Evolutionary conservation across 2,329 filamentous ascomycete genomes (phyloP).

Genomic region (Phyllosticta ampelicida): DNA sequence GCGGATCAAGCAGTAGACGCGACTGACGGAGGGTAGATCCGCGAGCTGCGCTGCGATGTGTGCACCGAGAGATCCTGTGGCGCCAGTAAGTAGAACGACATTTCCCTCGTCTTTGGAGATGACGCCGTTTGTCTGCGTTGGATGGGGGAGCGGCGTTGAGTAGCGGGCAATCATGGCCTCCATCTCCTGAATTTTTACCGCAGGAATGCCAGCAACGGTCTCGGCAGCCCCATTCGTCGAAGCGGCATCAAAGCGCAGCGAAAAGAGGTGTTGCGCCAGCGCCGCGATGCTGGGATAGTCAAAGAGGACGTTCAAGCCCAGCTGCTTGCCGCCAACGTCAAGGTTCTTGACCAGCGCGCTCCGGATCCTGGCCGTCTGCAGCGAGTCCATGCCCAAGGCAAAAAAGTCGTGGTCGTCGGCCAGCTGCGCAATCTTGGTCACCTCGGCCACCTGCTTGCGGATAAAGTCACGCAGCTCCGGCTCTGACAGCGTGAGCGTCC

Average conservation of each 20-base stretch:
- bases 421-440: conserved; percentile 15
- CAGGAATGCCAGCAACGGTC: conserved; percentile 2
- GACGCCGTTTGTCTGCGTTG: conserved; percentile 9
- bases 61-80: conserved; percentile 54
- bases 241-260: conserved; percentile 27
- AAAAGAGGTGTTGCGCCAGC: conserved; percentile 36
- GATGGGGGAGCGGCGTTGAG: conserved; percentile 20
- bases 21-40: conserved; percentile 18
- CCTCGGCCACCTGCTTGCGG: conserved; percentile 14
- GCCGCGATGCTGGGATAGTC: conserved; percentile 42
- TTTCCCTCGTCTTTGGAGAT: conserved; percentile 21
- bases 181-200: conserved; percentile 36
- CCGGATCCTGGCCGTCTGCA: conserved; percentile 48
- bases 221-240: background rate
- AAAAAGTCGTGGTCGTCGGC: conserved; percentile 42
- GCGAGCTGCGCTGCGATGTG: conserved; percentile 40
- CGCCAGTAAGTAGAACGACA: conserved; percentile 39
- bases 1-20: conserved; percentile 44
- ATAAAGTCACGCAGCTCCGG: conserved; percentile 24
- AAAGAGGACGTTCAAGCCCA: conserved; percentile 49
- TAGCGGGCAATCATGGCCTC: conserved; percentile 36
- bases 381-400: conserved; percentile 45
- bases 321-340: conserved; percentile 34
- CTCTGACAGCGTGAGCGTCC: conserved; percentile 17
- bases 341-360: conserved; percentile 41